Evolutionary conservation across 2,329 filamentous ascomycete species (phyloP).

Genomic region (Fusarium protoensiforme): DNA sequence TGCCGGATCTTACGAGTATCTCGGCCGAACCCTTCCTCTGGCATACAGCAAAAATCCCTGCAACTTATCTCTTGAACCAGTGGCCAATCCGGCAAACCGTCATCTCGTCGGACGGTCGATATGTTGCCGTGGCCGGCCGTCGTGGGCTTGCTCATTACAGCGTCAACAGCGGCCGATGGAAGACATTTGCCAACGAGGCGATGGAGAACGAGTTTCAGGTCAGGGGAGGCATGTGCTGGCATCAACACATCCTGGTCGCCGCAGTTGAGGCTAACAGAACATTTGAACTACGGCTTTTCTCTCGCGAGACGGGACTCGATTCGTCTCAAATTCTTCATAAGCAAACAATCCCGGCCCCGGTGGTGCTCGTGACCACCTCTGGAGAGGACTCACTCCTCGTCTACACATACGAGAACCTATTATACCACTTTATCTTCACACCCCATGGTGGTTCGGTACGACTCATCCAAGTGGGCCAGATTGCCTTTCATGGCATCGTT

Average conservation of each 20-base stretch:
- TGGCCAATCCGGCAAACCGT: conserved; percentile 92
- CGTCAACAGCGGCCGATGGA: conserved; percentile 93
- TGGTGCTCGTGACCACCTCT: conserved; percentile 89
- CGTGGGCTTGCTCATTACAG: conserved; percentile 96
- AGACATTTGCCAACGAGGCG: conserved; percentile 84
- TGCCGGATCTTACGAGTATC: conserved; percentile 89
- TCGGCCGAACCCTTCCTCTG: conserved; percentile 94
- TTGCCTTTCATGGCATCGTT: conserved; percentile 96
- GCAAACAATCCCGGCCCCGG: conserved; percentile 82
- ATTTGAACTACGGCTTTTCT: conserved; percentile 92
- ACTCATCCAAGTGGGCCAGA: conserved; percentile 94
- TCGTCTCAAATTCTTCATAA: conserved; percentile 78
- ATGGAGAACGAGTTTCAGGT: conserved; percentile 93
- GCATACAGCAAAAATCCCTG: conserved; percentile 90
- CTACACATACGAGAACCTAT: conserved; percentile 95
- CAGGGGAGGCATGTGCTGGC: conserved; percentile 98
- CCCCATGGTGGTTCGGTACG: conserved; percentile 75
- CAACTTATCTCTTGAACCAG: conserved; percentile 86
- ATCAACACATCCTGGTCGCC: conserved; percentile 92
- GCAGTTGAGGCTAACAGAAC: conserved; percentile 87
- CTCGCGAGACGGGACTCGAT: conserved; percentile 83
- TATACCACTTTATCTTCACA: conserved; percentile 94
- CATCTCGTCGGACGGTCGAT: conserved; percentile 91
- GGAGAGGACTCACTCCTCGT: conserved; percentile 95
- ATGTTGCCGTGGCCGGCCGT: conserved; percentile 94